A percentile compares a stretch with the other conserved stretches of the same genome.
These are phyloP conservation scores for Phytopythium cucurbitacearum DNA, from an alignment of 352 stramenopile genomes.

Conservation along the genomic window DNA sequence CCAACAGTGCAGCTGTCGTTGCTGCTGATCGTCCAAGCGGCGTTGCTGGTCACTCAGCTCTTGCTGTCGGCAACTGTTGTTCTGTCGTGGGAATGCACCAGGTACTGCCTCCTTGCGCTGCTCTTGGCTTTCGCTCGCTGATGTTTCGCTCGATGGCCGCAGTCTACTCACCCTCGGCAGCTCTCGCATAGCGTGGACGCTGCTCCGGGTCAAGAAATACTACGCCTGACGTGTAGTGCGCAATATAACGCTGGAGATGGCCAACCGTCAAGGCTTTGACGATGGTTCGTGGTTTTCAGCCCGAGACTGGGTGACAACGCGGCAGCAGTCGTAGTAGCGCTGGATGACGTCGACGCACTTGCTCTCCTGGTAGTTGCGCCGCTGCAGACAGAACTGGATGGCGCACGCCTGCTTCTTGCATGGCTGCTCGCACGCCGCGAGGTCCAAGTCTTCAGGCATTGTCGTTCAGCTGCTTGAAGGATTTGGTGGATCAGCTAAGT, in stretches of 20 bases:
- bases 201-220: constrained; percentile 10
- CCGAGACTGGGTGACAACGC: constrained; percentile 21
- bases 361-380: constrained; percentile 65
- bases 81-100: constrained; percentile 37
- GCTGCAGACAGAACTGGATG: constrained; percentile 82
- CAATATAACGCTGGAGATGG: too few relatives aligned
- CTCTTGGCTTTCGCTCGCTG: background rate
- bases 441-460: constrained; percentile 18
- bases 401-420: constrained; percentile 77
- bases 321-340: constrained; percentile 72
- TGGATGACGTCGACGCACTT: constrained; percentile 58
- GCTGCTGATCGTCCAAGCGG: constrained; percentile 20
- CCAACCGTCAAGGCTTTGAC: background rate
- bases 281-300: constrained; percentile 16
- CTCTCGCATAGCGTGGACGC: constrained; percentile 34
- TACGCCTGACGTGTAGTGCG: too few relatives aligned
- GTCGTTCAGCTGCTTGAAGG: constrained; percentile 11
- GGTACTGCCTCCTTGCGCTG: constrained; percentile 11
- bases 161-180: constrained; percentile 45
- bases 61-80: constrained; percentile 16
- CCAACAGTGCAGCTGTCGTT: constrained; percentile 23
- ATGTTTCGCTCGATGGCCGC: background rate
- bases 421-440: constrained; percentile 41
- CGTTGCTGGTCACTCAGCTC: constrained; percentile 27
- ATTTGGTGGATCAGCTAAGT: too few relatives aligned